These are phyloP conservation scores for Rubroshorea leprosula DNA, from an alignment of 345 rosid genomes.

Conservation along the genomic window DNA sequence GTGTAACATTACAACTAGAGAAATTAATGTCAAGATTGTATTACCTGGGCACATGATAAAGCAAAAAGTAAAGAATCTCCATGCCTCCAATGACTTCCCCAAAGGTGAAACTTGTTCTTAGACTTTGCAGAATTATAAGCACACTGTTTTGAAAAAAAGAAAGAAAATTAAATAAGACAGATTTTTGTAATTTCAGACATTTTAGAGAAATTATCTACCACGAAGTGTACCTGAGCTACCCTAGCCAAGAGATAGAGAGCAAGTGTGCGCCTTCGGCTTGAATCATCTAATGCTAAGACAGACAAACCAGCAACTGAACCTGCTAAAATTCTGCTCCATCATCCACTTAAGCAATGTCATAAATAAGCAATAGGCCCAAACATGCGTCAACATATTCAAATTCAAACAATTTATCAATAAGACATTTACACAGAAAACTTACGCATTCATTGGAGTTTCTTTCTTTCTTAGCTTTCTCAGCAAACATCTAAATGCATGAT, in stretches of 20 bases:
- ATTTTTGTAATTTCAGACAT: background rate
- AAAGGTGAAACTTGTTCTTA: conserved; percentile 89
- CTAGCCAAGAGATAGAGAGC: conserved; percentile 92
- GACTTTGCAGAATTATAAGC: conserved; percentile 96
- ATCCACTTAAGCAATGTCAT: conserved; percentile 69
- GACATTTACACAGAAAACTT: conserved; percentile 23
- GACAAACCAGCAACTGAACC: conserved; percentile 98
- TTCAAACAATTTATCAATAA: conserved; percentile 1
- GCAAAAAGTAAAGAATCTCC: conserved; percentile 96
- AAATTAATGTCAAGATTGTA: background rate
- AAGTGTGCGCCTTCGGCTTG: conserved; percentile 89
- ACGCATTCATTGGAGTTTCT: conserved; percentile 83
- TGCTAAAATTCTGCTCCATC: conserved; percentile 97
- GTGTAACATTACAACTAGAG: background rate
- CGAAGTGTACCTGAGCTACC: conserved; percentile 65
- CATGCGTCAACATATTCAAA: conserved; percentile 8
- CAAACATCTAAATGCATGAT: conserved; percentile 85
- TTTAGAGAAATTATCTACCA: background rate
- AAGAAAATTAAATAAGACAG: background rate
- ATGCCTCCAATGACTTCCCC: conserved; percentile 99
- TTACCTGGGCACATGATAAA: conserved; percentile 92
- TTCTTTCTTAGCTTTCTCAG: conserved; percentile 82
- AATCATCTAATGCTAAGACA: conserved; percentile 88
- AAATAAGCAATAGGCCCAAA: conserved; percentile 31
- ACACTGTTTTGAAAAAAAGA: conserved; percentile 31